These are phyloP conservation scores for Fusarium xylarioides DNA, from an alignment of 2,329 filamentous ascomycete species.

Conservation along the genomic window DNA sequence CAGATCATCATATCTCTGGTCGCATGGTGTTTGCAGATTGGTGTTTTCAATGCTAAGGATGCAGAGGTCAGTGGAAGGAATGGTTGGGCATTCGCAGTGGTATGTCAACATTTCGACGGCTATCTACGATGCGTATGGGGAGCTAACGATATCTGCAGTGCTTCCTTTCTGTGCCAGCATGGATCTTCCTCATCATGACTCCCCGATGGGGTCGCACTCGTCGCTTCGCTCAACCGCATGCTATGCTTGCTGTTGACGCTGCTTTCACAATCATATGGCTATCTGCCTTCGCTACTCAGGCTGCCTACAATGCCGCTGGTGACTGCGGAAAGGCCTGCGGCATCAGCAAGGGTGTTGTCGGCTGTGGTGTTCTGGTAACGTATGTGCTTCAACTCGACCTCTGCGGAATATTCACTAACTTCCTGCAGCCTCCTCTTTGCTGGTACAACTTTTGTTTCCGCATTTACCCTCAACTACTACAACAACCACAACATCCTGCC, in stretches of 20 bases:
- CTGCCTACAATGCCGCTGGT: slow-evolving; percentile 67
- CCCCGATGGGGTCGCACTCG: slow-evolving; percentile 70
- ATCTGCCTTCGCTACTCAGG: slow-evolving; percentile 72
- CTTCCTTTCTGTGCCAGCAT: slow-evolving; percentile 70
- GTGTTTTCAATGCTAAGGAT: slow-evolving; percentile 61
- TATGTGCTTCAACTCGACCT: slow-evolving; percentile 50
- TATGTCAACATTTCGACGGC: slow-evolving; percentile 49
- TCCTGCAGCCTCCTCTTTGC: slow-evolving; percentile 63
- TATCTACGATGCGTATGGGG: neutral
- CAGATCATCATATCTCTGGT: slow-evolving; percentile 66
- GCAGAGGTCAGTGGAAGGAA: slow-evolving; percentile 64
- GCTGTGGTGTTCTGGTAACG: slow-evolving; percentile 69
- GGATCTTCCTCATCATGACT: slow-evolving; percentile 72
- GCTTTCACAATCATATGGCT: slow-evolving; percentile 70
- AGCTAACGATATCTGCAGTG: slow-evolving; percentile 56
- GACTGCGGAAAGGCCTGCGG: slow-evolving; percentile 65
- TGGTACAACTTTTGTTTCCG: slow-evolving; percentile 63
- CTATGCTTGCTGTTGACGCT: slow-evolving; percentile 67
- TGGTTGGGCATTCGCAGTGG: slow-evolving; percentile 71
- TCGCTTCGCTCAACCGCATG: slow-evolving; percentile 69
- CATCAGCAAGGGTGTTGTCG: slow-evolving; percentile 71
- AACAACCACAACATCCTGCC: slow-evolving; percentile 69
- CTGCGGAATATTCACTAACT: neutral
- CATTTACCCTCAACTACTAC: slow-evolving; percentile 70
- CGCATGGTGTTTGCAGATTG: slow-evolving; percentile 67